phyloP scores from a whole-genome alignment of 352 stramenopile species.

The Phytophthora ohioensis region DNA sequence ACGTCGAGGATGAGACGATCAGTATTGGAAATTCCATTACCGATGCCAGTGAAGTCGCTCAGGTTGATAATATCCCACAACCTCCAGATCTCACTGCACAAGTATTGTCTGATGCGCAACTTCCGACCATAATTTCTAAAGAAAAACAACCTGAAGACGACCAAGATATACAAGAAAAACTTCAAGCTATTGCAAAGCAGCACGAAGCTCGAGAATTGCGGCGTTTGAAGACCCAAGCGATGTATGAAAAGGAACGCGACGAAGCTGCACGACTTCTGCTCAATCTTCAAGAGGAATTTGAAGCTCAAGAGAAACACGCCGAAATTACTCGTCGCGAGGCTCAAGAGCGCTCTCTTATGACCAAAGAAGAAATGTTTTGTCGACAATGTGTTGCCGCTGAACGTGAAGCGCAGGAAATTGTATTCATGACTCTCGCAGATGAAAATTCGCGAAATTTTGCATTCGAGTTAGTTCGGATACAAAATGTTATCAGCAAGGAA shows the following conservation, averaged over 20 bases:
- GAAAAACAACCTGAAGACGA: neutral
- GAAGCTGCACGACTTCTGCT: slow-evolving; percentile 23
- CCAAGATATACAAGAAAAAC: slow-evolving; percentile 5
- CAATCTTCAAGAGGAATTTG: slow-evolving; percentile 31
- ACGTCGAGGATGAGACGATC: neutral
- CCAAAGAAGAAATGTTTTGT: slow-evolving; percentile 20
- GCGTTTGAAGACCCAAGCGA: slow-evolving; percentile 23
- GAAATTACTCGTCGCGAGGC: slow-evolving; percentile 22
- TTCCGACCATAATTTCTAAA: neutral
- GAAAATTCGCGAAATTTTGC: slow-evolving; percentile 23
- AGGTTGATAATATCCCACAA: neutral
- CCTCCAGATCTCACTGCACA: neutral
- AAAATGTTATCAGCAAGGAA: slow-evolving; percentile 13
- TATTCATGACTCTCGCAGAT: slow-evolving; percentile 27
- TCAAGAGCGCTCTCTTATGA: slow-evolving; percentile 27
- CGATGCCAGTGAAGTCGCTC: neutral
- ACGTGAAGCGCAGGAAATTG: slow-evolving; percentile 18
- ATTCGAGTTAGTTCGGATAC: neutral
- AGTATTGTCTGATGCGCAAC: neutral
- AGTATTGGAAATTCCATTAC: neutral
- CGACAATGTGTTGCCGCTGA: slow-evolving; percentile 15
- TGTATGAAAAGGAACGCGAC: slow-evolving; percentile 20
- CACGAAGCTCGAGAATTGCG: slow-evolving; percentile 28
- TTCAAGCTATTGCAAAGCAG: slow-evolving; percentile 26
- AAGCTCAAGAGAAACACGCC: slow-evolving; percentile 22